Evolutionary conservation across 2,329 filamentous ascomycete genomes (phyloP).

Genomic region (Aureobasidium sp.): DNA sequence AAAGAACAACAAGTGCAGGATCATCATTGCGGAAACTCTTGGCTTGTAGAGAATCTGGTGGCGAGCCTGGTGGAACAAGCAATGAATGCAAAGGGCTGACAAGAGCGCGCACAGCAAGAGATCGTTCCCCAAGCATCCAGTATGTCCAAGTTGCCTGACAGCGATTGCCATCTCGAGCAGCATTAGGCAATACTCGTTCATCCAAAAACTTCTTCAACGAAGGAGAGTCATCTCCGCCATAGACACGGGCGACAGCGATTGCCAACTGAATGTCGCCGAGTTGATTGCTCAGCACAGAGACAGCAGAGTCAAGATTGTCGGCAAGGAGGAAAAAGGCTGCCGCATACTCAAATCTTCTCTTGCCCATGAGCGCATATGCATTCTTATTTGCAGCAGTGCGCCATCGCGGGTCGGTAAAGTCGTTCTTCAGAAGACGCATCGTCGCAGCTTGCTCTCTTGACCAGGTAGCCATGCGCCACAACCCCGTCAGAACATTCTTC

Average conservation of each 20-base stretch:
- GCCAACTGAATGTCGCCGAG: conserved; percentile 84
- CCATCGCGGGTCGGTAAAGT: conserved; percentile 83
- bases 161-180: conserved; percentile 72
- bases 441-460: conserved; percentile 78
- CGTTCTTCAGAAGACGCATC: conserved; percentile 71
- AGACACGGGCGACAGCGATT: conserved; percentile 76
- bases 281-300: conserved; percentile 78
- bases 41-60: conserved; percentile 53
- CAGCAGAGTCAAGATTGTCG: conserved; percentile 73
- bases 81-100: conserved; percentile 62
- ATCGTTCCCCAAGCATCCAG: conserved; percentile 74
- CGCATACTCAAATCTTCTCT: conserved; percentile 85
- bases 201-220: conserved; percentile 65
- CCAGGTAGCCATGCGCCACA: conserved; percentile 93
- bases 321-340: conserved; percentile 92
- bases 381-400: conserved; percentile 87
- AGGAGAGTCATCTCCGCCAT: conserved; percentile 73
- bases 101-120: conserved; percentile 75
- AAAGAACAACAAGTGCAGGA: conserved; percentile 77
- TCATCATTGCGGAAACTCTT: conserved; percentile 84
- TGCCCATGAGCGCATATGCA: conserved; percentile 88
- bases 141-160: conserved; percentile 97
- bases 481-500: conserved; percentile 77
- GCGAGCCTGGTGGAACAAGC: conserved; percentile 57
- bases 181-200: conserved; percentile 68